Percentiles rank a stretch among this genome's conserved stretches.
Conservation (phyloP, 1,284 basidiomycete species). For the Porodaedalea pini region DNA sequence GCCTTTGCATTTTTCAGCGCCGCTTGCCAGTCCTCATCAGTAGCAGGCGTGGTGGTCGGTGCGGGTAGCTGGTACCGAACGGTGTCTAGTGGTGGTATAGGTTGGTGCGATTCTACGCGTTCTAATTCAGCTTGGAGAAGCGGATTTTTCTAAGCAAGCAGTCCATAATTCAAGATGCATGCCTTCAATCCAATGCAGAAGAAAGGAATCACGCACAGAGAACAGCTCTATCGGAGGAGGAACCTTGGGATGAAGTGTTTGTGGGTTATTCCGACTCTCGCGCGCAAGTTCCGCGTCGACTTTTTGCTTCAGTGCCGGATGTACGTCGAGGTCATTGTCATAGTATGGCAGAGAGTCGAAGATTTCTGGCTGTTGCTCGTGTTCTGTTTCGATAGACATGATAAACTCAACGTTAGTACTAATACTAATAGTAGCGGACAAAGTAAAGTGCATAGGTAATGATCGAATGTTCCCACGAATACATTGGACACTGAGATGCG, state of each 20-base stretch:
- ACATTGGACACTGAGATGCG: neutral
- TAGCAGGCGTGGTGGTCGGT: slow-evolving; percentile 60
- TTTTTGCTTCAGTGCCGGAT: slow-evolving; percentile 65
- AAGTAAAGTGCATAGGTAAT: neutral
- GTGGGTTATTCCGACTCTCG: slow-evolving; percentile 52
- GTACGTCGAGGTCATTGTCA: slow-evolving; percentile 85
- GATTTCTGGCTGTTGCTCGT: slow-evolving; percentile 26
- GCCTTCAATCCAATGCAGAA: slow-evolving; percentile 9
- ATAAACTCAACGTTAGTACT: neutral
- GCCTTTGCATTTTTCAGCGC: slow-evolving; percentile 79
- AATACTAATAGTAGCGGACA: neutral
- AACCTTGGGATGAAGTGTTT: slow-evolving; percentile 63
- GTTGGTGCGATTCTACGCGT: slow-evolving; percentile 67
- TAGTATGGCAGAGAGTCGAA: slow-evolving; percentile 93
- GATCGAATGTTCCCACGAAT: slow-evolving; percentile 13
- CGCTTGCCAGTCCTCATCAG: slow-evolving; percentile 74
- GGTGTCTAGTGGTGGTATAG: slow-evolving; percentile 73
- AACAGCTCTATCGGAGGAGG: slow-evolving; percentile 68
- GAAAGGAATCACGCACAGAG: slow-evolving; percentile 48
- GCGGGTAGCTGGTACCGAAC: slow-evolving; percentile 77
- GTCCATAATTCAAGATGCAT: slow-evolving; percentile 17
- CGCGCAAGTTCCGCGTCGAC: slow-evolving; percentile 71
- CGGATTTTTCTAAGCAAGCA: slow-evolving; percentile 52
- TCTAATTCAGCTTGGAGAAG: slow-evolving; percentile 69
- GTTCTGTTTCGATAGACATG: slow-evolving; percentile 20